Evolutionary conservation across 805 yeast species (phyloP).

Genomic region (Candida rishiriensis): DNA sequence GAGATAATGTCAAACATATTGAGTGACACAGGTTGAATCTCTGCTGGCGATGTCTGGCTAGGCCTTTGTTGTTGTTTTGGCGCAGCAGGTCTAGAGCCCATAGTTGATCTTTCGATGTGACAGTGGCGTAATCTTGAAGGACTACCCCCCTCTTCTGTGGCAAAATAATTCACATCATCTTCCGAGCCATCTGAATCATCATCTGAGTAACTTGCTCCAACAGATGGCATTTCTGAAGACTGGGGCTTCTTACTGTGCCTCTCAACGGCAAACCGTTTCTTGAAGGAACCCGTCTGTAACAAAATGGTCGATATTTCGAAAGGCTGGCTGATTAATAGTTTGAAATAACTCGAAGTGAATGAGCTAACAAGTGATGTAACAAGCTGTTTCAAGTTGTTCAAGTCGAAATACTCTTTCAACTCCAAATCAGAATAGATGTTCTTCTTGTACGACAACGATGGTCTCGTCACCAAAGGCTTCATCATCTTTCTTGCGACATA

Average conservation of each 20-base stretch:
- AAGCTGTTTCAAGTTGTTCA: conserved; percentile 52
- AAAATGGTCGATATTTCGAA: conserved; percentile 77
- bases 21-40: conserved; percentile 50
- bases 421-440: conserved; percentile 55
- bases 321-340: conserved; percentile 75
- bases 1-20: conserved; percentile 65
- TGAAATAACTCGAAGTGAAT: conserved; percentile 63
- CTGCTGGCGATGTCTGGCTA: conserved; percentile 12
- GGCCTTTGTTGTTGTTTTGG: conserved; percentile 1
- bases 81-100: conserved; percentile 4
- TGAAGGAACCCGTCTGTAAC: conserved; percentile 73
- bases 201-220: conserved; percentile 11
- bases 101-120: conserved; percentile 25
- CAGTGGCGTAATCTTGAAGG: conserved; percentile 23
- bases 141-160: conserved; percentile 17
- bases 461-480: conserved; percentile 18
- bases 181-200: conserved; percentile 39
- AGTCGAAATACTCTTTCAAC: conserved; percentile 61
- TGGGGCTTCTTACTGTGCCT: not conserved
- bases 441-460: conserved; percentile 18
- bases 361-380: conserved; percentile 54
- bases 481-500: conserved; percentile 16
- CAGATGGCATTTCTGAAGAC: not conserved
- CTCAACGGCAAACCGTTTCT: conserved; percentile 14
- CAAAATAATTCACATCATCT: conserved; percentile 21